Conservation (phyloP, 805 yeast species). For the Isabelozyma pseudorhagii region DNA sequence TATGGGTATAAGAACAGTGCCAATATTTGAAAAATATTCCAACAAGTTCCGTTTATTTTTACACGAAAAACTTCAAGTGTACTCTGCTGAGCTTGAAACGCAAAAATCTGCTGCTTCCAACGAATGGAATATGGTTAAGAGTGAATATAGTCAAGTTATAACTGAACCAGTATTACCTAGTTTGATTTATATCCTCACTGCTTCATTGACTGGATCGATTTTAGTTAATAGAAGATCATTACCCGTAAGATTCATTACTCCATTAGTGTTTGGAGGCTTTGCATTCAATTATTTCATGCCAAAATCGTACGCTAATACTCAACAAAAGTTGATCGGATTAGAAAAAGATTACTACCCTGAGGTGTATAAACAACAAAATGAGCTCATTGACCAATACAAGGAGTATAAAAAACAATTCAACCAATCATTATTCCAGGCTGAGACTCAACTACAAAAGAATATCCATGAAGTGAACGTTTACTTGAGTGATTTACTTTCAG, state of each 20-base stretch:
- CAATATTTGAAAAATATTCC: conserved; percentile 43
- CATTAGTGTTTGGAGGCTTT: conserved; percentile 47
- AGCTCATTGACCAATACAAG: conserved; percentile 8
- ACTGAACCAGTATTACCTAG: conserved; percentile 57
- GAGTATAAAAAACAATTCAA: conserved; percentile 9
- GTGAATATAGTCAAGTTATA: conserved; percentile 32
- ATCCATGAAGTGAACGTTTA: conserved; percentile 26
- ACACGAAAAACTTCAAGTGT: conserved; percentile 32
- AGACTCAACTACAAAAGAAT: conserved; percentile 11
- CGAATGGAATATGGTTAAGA: conserved; percentile 32
- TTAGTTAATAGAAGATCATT: conserved; percentile 45
- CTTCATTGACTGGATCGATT: conserved; percentile 56
- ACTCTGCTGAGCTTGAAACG: conserved; percentile 44
- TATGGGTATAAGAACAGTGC: conserved; percentile 51
- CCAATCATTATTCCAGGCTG: conserved; percentile 7
- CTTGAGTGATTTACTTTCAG: conserved; percentile 8
- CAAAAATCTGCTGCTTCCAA: conserved; percentile 45
- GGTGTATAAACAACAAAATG: conserved; percentile 22
- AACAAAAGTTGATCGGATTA: conserved; percentile 15
- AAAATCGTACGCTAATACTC: conserved; percentile 35
- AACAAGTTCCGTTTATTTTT: conserved; percentile 37
- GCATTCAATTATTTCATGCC: conserved; percentile 52
- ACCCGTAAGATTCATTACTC: conserved; percentile 50
- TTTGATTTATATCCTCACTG: conserved; percentile 51
- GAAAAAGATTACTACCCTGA: conserved; percentile 32